Base-by-base conservation (phyloP, 2,329 filamentous ascomycete species). In the Neospermospora avenae region DNA sequence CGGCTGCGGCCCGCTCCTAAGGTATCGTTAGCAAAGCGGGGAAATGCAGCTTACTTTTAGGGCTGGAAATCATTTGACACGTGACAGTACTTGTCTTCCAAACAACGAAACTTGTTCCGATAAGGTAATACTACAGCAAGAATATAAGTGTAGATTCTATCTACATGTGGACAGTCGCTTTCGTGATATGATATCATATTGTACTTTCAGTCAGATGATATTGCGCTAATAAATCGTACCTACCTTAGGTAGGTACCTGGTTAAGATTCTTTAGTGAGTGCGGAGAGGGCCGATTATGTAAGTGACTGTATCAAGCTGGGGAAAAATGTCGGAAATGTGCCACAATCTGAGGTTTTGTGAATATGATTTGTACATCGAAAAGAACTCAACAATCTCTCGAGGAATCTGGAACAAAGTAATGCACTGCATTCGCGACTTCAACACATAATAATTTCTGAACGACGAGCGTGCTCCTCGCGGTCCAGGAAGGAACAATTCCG, bases 21-120 rank as follows among this genome's bases (percentile, higher is more conserved):
- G n/a, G n/a, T 31, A 53, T 37, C 11, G 35, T 53, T 53, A 53
- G 49, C 49, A 34, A 22, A 24, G 49, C 35, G 49, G 49, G 49
- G 49, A 53, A 53, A 34, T 34, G 31, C 49, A 18, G 49, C 46
- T 34, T 53, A 53, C 39, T 53, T 53, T 53, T 53, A 37, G 31
- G 31, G 39, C 25, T 28, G 22, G n/a, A 16, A 24, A 39, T 16
- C 35, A 39, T 13, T 7, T 25, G 22, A 28, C 46, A 49, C 46
- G 46, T 49, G 22, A 49, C 18, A 31, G 28, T 7, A 24, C 24
- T 31, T 8, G 24, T 28, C 10, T 49, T 49, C n/a, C 31, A 24
- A 24, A 28, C 16, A 31, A 22, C 42, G 42, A 46, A 31, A n/a
- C 24, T n/a, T 13, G 10, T 10, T 31, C 28, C 28, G n/a, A 8